Base-by-base conservation (phyloP, 345 rosid species). In the Pistacia atlantica region DNA sequence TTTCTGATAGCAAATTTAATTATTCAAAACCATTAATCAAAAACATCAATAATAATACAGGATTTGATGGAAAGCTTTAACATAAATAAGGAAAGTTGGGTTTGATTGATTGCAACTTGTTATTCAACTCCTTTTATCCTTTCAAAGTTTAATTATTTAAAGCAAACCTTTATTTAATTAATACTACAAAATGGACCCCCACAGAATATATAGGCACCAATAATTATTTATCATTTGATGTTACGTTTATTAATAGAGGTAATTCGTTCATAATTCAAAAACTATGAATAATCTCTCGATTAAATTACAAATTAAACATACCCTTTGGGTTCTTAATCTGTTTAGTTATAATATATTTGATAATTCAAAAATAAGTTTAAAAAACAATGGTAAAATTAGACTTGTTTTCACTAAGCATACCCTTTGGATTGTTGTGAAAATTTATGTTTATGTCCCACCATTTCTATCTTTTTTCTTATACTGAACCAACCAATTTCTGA, bases 91-190 rank as follows among this genome's bases (percentile, higher is more conserved):
- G 87, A 80, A 79, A 82, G 70, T 70, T 65, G 80, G 76, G 67
- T 82, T 74, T 78, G 89, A 82, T 82, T 84, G 89, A 82, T 49
- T 80, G 81, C 79, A 52, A 76, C 82, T 67, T 73, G 58, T 80
- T 77, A 62, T 58, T 71, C 45, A 69, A 16, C 63, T 31, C 58
- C 65, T 54, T 65, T 61, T 73, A 48, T 65, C 71, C 61, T 55
- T 48, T 16, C 66, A 74, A 38, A 38, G 46, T 62, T 22, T 52
- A 35, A 59, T 71, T 63, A 49, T 66, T 25, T 33, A 48, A 12
- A 71, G 38, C 65, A 74, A 63, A 42, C 63, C 14, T 58, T 10
- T 16, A 58, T 20, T 42, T 8, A n/a, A 20, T 58, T 3, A 57
- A 18, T 58, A 3, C 33, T 8, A 16, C 20, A 10, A 18, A 20